Base-by-base conservation (phyloP, 2,329 filamentous ascomycete species). In the Ascochyta lentis region DNA sequence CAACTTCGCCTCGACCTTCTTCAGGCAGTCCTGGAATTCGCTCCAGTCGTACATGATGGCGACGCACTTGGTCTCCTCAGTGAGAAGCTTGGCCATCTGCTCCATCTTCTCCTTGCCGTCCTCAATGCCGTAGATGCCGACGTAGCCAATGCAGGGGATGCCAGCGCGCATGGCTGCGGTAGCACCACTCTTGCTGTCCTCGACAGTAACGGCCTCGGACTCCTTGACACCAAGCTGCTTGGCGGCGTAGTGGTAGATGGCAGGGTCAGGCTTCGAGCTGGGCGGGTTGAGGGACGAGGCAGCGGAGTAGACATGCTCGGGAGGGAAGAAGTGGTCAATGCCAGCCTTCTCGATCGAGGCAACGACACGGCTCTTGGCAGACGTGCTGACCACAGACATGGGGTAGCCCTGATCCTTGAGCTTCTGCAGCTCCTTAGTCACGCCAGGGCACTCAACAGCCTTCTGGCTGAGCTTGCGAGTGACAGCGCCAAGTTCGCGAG, bases 261-360 rank as follows among this genome's bases (percentile, higher is more conserved):
- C 90, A 16, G 93, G 92, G 77, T 96, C 90, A 15, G 92, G 92
- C 84, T 96, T 96, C 77, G 87, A 90, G 51, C 91, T 93, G n/a
- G 92, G 92, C 70, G 81, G 86, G 54, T 85, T 80, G 66, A 96
- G 84, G 55, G 88, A 91, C 29, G 88, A 91, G 54, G 91, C 91
- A 51, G 92, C 92, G 40, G 88, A 91, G 84, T 90, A 96, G 74
- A 96, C 83, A 65, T 87, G 83, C 65, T 91, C 84, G 26, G 83
- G 78, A n/a, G 80, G 80, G 80, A 96, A 96, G 83, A 87, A 96
- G 77, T 89, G 87, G 76, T 87, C 87, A 75, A 94, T 89, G 59
- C 84, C 86, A 57, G 91, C 89, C 80, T 92, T 93, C 72, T 89
- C 84, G 67, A 96, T 84, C 22, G 87, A 90, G 43, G 91, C 92